Evolutionary conservation across 2,329 filamentous ascomycete genomes (phyloP), one percentile per base, ranked within the genome.

Genomic region (Phaeosphaeria sp.): DNA sequence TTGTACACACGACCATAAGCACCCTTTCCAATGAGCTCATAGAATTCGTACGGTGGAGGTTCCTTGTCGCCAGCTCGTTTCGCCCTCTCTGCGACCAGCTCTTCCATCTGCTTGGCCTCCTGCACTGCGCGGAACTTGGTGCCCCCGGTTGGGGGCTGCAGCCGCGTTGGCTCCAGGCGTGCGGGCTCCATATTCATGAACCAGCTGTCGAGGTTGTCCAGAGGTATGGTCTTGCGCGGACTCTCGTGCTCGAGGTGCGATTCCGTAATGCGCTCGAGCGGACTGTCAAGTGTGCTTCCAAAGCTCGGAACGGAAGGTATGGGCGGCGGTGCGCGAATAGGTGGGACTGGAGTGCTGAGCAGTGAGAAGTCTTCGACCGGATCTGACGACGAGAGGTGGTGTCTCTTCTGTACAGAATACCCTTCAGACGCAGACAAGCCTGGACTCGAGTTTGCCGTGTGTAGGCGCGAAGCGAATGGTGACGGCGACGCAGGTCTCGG

Each of bases 1-100:
- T 90, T 91, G 78, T 90, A 92, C 17, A 92, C 90, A 36, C 89
- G 85, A 1, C 90, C 90, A 71, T 89, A 92, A 59, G 86, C 87
- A 44, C 90, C 90, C 72, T 92, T 92, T 55, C 90, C 90, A 64
- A 91, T 91, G 54, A 92, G 81, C 74, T 92, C 89, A 13, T 85
- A 81, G 36, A 92, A 86, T n/a, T 84, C 83, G 65, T 91, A 92
- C 15, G 83, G 83, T 1, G 89, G 90, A 4, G 85, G 80, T 23
- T 86, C 83, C 43, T 53, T 47, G 56, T 87, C 85, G 41, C 86
- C 85, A 30, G 81, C 78, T 55, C 85, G 86, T 55, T 81, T 81
- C 63, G 87, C 88, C 58, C 86, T 82, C 63, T 90, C 87, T 48
- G 85, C 79, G 25, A 91, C 87, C 1, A 84, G 77, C 47, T 82